Evolutionary conservation across 805 yeast species (phyloP).

Genomic region (Wickerhamiella lipophila): DNA sequence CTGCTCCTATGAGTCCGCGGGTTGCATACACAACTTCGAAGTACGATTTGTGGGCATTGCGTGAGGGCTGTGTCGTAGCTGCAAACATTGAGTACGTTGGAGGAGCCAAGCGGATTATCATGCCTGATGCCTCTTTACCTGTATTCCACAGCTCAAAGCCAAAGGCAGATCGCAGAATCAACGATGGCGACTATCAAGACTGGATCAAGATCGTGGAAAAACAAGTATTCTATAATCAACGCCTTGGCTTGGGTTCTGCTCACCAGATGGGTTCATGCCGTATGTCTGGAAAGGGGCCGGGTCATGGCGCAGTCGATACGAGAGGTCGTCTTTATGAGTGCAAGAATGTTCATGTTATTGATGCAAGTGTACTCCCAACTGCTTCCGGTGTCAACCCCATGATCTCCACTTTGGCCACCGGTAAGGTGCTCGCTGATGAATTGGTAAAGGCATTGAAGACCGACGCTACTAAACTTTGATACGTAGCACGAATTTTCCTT

Average conservation of each 20-base stretch:
- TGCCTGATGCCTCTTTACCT: conserved; percentile 27
- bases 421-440: conserved; percentile 33
- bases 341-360: conserved; percentile 38
- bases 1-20: conserved; percentile 25
- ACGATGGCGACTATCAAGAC: conserved; percentile 33
- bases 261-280: conserved; percentile 45
- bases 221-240: conserved; percentile 22
- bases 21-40: conserved; percentile 33
- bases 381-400: conserved; percentile 46
- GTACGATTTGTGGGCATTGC: conserved; percentile 34
- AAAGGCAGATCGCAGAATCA: conserved; percentile 28
- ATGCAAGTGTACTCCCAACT: conserved; percentile 39
- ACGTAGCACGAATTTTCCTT: too few species aligned
- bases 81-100: conserved; percentile 38
- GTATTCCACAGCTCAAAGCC: conserved; percentile 30
- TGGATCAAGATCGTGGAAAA: conserved; percentile 24
- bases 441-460: conserved; percentile 23
- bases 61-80: conserved; percentile 30
- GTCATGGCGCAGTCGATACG: conserved; percentile 34
- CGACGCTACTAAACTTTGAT: conserved; percentile 1
- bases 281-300: conserved; percentile 32
- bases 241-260: conserved; percentile 35
- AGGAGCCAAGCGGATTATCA: conserved; percentile 36
- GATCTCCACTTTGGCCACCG: conserved; percentile 38
- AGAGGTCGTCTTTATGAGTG: conserved; percentile 39